Conservation (phyloP, 1,139 yeast species). For the Geotrichum restrictum region DNA sequence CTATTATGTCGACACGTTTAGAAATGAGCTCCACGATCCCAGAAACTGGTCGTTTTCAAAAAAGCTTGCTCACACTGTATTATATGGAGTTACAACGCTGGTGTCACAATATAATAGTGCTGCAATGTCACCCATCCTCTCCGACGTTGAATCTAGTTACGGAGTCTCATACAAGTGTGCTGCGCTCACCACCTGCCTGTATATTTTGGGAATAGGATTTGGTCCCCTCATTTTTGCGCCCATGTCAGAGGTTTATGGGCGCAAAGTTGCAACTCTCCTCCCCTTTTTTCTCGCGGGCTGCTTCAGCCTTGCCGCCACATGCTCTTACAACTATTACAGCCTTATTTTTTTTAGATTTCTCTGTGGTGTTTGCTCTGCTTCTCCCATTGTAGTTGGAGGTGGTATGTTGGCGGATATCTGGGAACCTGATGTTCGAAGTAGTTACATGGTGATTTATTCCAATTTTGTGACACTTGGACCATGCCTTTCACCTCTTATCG, state of each 20-base stretch:
- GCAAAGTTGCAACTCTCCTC: conserved; percentile 62
- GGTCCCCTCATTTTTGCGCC: conserved; percentile 83
- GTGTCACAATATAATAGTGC: conserved; percentile 47
- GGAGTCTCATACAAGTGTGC: conserved; percentile 58
- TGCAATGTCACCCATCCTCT: conserved; percentile 44
- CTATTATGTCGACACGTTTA: conserved; percentile 1
- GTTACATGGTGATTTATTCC: conserved; percentile 66
- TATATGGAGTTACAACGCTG: conserved; percentile 44
- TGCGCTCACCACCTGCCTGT: conserved; percentile 59
- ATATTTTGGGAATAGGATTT: conserved; percentile 68
- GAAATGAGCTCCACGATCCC: conserved; percentile 25
- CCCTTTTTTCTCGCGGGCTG: conserved; percentile 48
- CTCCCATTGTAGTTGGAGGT: conserved; percentile 71
- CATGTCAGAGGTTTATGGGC: conserved; percentile 70
- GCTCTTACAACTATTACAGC: conserved; percentile 58
- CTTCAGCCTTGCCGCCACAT: conserved; percentile 56
- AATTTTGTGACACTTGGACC: conserved; percentile 73
- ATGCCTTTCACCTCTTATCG: conserved; percentile 62
- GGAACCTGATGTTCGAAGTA: conserved; percentile 59
- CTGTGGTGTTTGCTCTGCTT: conserved; percentile 69
- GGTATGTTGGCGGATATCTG: conserved; percentile 74
- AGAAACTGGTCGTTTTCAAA: conserved; percentile 38
- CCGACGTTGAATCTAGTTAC: conserved; percentile 47
- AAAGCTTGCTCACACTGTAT: conserved; percentile 41
- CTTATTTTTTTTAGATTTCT: conserved; percentile 63